Evolutionary conservation across 805 yeast genomes (phyloP).

Genomic region (Candida ipomoeae): DNA sequence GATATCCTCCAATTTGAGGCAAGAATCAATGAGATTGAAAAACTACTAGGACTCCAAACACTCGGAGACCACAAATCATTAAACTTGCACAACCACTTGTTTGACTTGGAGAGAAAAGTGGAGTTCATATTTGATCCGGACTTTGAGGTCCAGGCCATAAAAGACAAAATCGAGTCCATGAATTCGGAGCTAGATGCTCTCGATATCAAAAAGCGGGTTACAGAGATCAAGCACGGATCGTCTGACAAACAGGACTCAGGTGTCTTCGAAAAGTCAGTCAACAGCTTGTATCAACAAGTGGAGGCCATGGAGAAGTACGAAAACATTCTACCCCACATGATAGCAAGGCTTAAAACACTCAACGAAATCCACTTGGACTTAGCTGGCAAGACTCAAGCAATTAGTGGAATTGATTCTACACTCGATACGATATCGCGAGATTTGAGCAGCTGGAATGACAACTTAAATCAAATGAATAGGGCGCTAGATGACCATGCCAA

Average conservation of each 20-base stretch:
- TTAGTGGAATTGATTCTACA: slow-evolving; percentile 25
- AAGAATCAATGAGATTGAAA: slow-evolving; percentile 23
- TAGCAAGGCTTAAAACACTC: slow-evolving; percentile 29
- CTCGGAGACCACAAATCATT: slow-evolving; percentile 2
- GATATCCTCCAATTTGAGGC: slow-evolving; percentile 22
- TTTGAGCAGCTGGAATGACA: slow-evolving; percentile 27
- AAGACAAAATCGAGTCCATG: slow-evolving; percentile 22
- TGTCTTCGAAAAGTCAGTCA: slow-evolving; percentile 21
- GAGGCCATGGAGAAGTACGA: slow-evolving; percentile 24
- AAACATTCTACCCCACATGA: slow-evolving; percentile 22
- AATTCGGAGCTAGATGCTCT: slow-evolving; percentile 25
- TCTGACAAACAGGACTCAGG: background rate
- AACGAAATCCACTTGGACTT: slow-evolving; percentile 31
- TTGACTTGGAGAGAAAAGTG: slow-evolving; percentile 31
- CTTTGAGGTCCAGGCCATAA: slow-evolving; percentile 22
- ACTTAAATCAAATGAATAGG: slow-evolving; percentile 19
- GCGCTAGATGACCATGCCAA: slow-evolving; percentile 23
- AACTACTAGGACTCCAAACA: slow-evolving; percentile 18
- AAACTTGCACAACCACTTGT: slow-evolving; percentile 26
- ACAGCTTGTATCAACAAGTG: slow-evolving; percentile 23
- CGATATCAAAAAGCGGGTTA: slow-evolving; percentile 19
- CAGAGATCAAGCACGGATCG: slow-evolving; percentile 10
- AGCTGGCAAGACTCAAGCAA: slow-evolving; percentile 24
- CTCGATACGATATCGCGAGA: slow-evolving; percentile 25
- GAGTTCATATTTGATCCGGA: slow-evolving; percentile 35